Percentiles rank a stretch among this genome's conserved stretches.
Conservation (phyloP, 169 alveolate genomes). For the Plasmodium vinckei region DNA sequence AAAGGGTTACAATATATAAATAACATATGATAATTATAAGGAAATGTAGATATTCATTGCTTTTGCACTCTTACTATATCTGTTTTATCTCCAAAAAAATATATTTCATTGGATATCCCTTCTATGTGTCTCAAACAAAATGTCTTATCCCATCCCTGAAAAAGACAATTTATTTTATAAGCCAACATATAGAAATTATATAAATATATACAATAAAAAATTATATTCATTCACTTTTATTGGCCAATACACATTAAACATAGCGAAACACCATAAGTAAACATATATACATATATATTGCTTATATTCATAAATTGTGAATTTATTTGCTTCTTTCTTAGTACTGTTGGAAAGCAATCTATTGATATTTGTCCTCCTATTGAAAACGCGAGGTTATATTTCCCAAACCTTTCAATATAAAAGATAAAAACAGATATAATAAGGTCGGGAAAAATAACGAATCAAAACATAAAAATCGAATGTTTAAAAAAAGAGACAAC, state of each 20-base stretch:
- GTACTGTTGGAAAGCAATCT: slow-evolving; percentile 94
- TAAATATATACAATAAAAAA: too few relatives aligned
- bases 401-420: slow-evolving; percentile 84
- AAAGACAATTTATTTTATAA: neutral
- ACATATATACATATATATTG: neutral
- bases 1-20: neutral
- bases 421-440: slow-evolving; percentile 85
- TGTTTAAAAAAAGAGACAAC: neutral
- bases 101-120: slow-evolving; percentile 89
- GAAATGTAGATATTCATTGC: too few relatives aligned
- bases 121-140: slow-evolving; percentile 90
- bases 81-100: slow-evolving; percentile 96
- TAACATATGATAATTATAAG: too few relatives aligned
- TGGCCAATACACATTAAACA: too few relatives aligned
- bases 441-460: slow-evolving; percentile 82
- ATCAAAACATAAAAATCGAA: slow-evolving; percentile 83
- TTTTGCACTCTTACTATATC: slow-evolving; percentile 69
- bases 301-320: neutral
- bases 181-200: neutral
- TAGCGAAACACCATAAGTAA: neutral
- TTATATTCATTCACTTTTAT: too few relatives aligned
- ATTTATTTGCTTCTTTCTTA: slow-evolving; percentile 4
- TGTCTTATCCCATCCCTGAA: slow-evolving; percentile 95
- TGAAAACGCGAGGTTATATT: slow-evolving; percentile 88
- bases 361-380: slow-evolving; percentile 98